Base-by-base conservation (phyloP, 2,329 filamentous ascomycete species). In the Pyrenophora seminiperda region DNA sequence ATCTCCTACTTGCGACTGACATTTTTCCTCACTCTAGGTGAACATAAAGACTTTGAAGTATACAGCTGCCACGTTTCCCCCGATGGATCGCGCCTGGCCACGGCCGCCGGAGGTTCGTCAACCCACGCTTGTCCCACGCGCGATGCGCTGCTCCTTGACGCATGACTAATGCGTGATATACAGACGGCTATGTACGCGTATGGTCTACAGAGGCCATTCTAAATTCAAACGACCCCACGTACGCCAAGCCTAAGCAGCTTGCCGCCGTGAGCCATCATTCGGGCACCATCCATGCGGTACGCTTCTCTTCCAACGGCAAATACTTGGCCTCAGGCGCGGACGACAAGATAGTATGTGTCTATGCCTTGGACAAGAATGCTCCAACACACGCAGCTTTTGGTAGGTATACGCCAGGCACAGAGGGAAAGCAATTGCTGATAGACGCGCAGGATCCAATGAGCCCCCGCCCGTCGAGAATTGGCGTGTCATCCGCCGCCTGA, bases 211-310 rank as follows among this genome's bases (percentile, higher is more conserved):
- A 97, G 63, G 88, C 94, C 48, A 91, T 99, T 69, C 87, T 91
- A 72, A 89, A 90, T 64, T 87, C 91, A 54, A 82, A 85, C 58
- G 84, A 93, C 60, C 77, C 84, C 27, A 81, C 81, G 53, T 92
- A 87, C 75, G 82, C 80, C 46, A 88, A 86, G 63, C 93, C 95
- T 39, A 91, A 90, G 67, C 95, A 99, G 80, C 85, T 99, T 66
- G 96, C 93, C 63, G 93, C 95, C 67, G 94, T 99, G 85, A 97
- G 91, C 83, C 92, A 97, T 71, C 94, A 99, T 74, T 92, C 96
- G 3, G 94, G 93, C 62, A 97, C 93, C 14, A 97, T 97, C 56
- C 93, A 97, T 75, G 91, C 93, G 0, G 94, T 99, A 57, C 89
- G 95, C 61, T 99, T 97, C 78, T 97, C 94, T 7, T 88, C 91